Evolutionary conservation across 345 rosid genomes (phyloP), one percentile per base, ranked within the genome.

Genomic region (Euphorbia peplus): DNA sequence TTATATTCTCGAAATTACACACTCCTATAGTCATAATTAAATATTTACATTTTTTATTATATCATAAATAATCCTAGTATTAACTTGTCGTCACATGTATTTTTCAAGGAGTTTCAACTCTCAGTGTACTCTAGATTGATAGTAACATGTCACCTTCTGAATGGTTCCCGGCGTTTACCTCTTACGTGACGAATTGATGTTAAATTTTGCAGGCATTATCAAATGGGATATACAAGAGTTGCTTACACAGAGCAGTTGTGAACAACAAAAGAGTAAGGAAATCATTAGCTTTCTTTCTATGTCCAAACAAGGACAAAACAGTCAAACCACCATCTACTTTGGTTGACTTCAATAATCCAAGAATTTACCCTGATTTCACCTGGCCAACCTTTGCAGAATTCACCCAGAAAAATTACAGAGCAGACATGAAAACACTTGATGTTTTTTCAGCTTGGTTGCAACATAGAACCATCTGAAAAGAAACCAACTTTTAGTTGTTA

Each of bases 181-280:
- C n/a, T n/a, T n/a, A n/a, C n/a, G n/a, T n/a, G n/a, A n/a, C n/a
- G n/a, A n/a, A n/a, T n/a, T n/a, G n/a, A n/a, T n/a, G n/a, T n/a
- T n/a, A n/a, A n/a, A n/a, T n/a, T n/a, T 32, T 44, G 50, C 50
- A 44, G 99, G 99, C 99, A 28, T 84, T 95, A 19, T 87, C 98
- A 4, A 95, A 95, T 69, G 89, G 90, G 11, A 81, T 72, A 70
- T 92, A 85, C 89, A 95, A 88, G 79, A 95, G 99, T 69, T 92
- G 98, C 83, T 67, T 95, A 79, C 99, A 95, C 77, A 75, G 96
- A 64, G 99, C 99, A 8, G 97, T 95, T 50, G 98, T 95, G 63
- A 95, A 90, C 74, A 88, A 76, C 42, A 69, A 30, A 69, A 90
- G 73, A 6, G 78, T 88, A 30, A 88, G 99, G 71, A 92, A 87